Evolutionary conservation across 2,329 filamentous ascomycete species (phyloP).

Genomic region (Aspergillus sp.): DNA sequence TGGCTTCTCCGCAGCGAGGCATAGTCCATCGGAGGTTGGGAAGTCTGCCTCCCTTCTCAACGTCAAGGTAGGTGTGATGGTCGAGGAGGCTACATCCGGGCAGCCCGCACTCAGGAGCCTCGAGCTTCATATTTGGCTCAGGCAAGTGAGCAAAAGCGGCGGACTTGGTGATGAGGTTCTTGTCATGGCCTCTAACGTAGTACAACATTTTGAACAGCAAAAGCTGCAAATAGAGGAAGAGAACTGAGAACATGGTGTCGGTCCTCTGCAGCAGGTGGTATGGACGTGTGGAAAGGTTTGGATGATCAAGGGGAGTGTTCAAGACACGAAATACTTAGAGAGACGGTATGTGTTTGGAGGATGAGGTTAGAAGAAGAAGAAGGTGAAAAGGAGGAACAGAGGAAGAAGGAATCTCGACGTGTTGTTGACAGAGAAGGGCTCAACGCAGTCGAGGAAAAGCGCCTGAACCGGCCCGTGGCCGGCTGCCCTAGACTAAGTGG

Average conservation of each 20-base stretch:
- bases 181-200: constrained; percentile 30
- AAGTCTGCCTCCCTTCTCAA: constrained; percentile 25
- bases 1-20: constrained; percentile 19
- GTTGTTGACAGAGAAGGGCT: constrained; percentile 8
- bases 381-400: background rate
- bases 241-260: constrained; percentile 10
- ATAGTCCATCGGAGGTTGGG: constrained; percentile 29
- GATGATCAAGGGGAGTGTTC: background rate
- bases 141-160: constrained; percentile 26
- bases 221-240: constrained; percentile 26
- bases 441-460: background rate
- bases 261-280: background rate
- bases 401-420: background rate
- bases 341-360: background rate
- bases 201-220: constrained; percentile 25
- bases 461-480: constrained; percentile 25
- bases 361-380: background rate
- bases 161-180: constrained; percentile 24
- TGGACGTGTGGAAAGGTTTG: background rate
- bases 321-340: background rate
- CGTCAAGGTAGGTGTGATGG: constrained; percentile 26
- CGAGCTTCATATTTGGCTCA: constrained; percentile 28
- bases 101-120: constrained; percentile 25
- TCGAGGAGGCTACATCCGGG: constrained; percentile 27
- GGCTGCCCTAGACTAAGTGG: constrained; percentile 10